Evolutionary conservation across 208 protist genomes (phyloP).

Genomic region (Wallacemonas sp.): DNA sequence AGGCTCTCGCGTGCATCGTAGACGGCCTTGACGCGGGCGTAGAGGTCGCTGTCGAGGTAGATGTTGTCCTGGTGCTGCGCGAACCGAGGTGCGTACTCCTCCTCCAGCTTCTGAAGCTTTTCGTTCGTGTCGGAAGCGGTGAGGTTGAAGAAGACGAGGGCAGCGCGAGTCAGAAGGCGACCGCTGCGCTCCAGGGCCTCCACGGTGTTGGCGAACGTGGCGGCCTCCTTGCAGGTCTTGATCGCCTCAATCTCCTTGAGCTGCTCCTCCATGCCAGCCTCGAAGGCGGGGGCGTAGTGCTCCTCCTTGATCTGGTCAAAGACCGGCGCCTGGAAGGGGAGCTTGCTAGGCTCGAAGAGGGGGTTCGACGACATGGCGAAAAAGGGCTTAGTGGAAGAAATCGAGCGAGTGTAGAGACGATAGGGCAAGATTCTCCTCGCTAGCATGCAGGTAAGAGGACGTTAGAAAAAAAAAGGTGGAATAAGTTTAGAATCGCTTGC

Average conservation of each 20-base stretch:
- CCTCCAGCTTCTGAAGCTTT: constrained; percentile 46
- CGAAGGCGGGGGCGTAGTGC: constrained; percentile 58
- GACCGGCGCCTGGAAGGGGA: constrained; percentile 41
- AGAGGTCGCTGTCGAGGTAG: constrained; percentile 47
- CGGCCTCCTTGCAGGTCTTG: constrained; percentile 27
- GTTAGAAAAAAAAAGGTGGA: not conserved
- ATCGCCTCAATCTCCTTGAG: constrained; percentile 47
- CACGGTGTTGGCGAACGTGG: constrained; percentile 60
- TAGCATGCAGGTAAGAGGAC: not conserved
- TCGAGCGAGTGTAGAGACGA: constrained; percentile 1
- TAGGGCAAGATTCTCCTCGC: constrained; percentile 10
- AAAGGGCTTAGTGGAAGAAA: constrained; percentile 8
- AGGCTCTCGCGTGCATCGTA: constrained; percentile 25
- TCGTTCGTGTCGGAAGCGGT: constrained; percentile 41
- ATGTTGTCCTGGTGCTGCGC: constrained; percentile 44
- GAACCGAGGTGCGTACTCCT: constrained; percentile 41
- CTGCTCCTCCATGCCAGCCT: constrained; percentile 45
- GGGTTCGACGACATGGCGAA: constrained; percentile 32
- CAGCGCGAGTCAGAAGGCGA: constrained; percentile 25
- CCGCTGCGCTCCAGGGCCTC: constrained; percentile 47
- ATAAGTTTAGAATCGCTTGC: too few relatives aligned
- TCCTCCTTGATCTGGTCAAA: constrained; percentile 45
- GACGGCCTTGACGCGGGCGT: constrained; percentile 43
- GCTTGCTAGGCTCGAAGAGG: constrained; percentile 37
- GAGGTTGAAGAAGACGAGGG: constrained; percentile 43